phyloP scores from a whole-genome alignment of 2,329 filamentous ascomycete genomes.

The Stagonosporopsis chrysanthemi region DNA sequence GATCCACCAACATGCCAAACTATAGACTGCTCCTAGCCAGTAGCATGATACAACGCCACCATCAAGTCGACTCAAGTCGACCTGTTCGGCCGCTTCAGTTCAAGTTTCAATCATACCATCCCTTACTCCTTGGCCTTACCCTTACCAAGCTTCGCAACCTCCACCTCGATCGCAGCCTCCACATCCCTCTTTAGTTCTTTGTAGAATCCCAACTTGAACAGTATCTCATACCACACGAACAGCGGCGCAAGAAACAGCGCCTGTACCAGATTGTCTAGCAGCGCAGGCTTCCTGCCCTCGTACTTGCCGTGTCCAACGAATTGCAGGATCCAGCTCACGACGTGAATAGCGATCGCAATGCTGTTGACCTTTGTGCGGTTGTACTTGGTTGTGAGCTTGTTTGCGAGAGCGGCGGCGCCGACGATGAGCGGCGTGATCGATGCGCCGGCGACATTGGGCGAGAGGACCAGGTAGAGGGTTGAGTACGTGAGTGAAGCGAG shows the following conservation, averaged over 20 bases:
- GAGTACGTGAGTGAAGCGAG: slow-evolving; percentile 69
- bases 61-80: too few species aligned
- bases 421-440: slow-evolving; percentile 78
- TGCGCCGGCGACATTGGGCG: slow-evolving; percentile 81
- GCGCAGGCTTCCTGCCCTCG: slow-evolving; percentile 83
- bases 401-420: slow-evolving; percentile 73
- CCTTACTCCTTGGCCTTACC: slow-evolving; percentile 34
- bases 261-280: slow-evolving; percentile 90
- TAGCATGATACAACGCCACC: not conserved
- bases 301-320: slow-evolving; percentile 91
- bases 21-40: not conserved
- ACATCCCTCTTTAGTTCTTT: slow-evolving; percentile 58
- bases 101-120: not conserved
- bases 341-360: slow-evolving; percentile 71
- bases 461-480: slow-evolving; percentile 86
- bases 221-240: slow-evolving; percentile 93
- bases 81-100: not conserved
- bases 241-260: slow-evolving; percentile 91
- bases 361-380: slow-evolving; percentile 64
- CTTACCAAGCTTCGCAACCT: slow-evolving; percentile 57
- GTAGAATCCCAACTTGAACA: slow-evolving; percentile 89
- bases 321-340: slow-evolving; percentile 83
- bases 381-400: slow-evolving; percentile 70
- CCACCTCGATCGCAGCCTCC: slow-evolving; percentile 50
- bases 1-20: too few species aligned